Conservation (phyloP, 805 yeast species). For the Brettanomyces anomalus region DNA sequence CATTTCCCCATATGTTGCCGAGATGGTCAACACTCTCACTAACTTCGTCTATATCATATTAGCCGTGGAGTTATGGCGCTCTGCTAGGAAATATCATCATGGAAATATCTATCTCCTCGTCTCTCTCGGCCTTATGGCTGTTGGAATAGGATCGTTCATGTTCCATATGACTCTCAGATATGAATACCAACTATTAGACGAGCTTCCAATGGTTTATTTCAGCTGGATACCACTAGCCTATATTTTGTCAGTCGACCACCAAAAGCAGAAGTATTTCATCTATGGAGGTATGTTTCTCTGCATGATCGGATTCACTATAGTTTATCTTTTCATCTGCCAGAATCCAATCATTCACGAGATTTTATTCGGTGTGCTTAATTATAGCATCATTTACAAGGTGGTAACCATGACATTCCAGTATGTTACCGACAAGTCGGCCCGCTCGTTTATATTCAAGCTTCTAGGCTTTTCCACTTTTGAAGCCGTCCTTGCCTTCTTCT, state of each 20-base stretch:
- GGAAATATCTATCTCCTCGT: constrained; percentile 64
- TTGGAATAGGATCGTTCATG: constrained; percentile 88
- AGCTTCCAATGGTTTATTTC: constrained; percentile 93
- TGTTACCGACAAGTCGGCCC: constrained; percentile 41
- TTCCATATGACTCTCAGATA: constrained; percentile 91
- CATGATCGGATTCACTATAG: constrained; percentile 27
- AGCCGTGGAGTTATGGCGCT: constrained; percentile 29
- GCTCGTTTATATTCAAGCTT: constrained; percentile 41
- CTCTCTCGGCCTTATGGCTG: constrained; percentile 69
- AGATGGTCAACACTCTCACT: constrained; percentile 81
- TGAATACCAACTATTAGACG: constrained; percentile 82
- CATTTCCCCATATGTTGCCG: constrained; percentile 78
- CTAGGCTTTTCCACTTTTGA: constrained; percentile 51
- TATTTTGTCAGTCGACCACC: constrained; percentile 17
- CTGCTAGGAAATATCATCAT: constrained; percentile 48
- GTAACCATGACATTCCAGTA: constrained; percentile 38
- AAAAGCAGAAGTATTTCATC: constrained; percentile 6
- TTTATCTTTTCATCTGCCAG: constrained; percentile 41
- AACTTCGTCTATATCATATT: constrained; percentile 44
- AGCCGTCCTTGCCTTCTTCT: constrained; percentile 61
- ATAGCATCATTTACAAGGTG: constrained; percentile 52
- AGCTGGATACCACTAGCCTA: constrained; percentile 74
- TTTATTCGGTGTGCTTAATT: constrained; percentile 67
- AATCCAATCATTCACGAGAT: constrained; percentile 84
- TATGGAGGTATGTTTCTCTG: constrained; percentile 10